Evolutionary conservation across 352 stramenopile genomes (phyloP).

Genomic region (Globisporangium canariense): DNA sequence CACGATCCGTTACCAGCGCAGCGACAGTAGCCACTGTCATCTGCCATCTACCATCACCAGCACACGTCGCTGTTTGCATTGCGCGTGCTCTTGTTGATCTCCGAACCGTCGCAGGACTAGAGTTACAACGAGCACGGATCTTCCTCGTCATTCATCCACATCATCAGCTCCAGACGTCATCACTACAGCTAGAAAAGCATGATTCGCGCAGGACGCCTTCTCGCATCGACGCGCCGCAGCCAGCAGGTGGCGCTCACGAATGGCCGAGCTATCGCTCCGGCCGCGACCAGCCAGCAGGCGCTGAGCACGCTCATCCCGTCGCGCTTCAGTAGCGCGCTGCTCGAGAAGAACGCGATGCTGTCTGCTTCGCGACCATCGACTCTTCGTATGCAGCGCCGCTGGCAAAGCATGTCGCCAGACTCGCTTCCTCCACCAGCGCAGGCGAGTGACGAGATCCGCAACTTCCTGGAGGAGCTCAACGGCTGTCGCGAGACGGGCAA

Average conservation of each 20-base stretch:
- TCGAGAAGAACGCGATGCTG: constrained; percentile 9
- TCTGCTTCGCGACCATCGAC: background rate
- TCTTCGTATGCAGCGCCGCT: constrained; percentile 6
- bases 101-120: background rate
- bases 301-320: constrained; percentile 13
- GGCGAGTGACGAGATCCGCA: constrained; percentile 13
- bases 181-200: constrained; percentile 8
- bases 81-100: background rate
- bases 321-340: constrained; percentile 3
- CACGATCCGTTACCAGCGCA: constrained; percentile 1
- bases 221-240: constrained; percentile 17
- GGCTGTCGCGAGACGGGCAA: constrained; percentile 57
- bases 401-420: constrained; percentile 9
- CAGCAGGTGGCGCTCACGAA: constrained; percentile 21
- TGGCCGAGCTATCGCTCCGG: background rate
- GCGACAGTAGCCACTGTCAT: background rate
- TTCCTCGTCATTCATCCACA: background rate
- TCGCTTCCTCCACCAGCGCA: background rate
- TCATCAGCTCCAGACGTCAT: background rate
- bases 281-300: constrained; percentile 14
- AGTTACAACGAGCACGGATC: background rate
- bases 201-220: constrained; percentile 24
- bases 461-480: constrained; percentile 37
- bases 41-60: background rate
- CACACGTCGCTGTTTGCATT: background rate